phyloP scores from a whole-genome alignment of 306 rosid species.

The Vigna trinervia region DNA sequence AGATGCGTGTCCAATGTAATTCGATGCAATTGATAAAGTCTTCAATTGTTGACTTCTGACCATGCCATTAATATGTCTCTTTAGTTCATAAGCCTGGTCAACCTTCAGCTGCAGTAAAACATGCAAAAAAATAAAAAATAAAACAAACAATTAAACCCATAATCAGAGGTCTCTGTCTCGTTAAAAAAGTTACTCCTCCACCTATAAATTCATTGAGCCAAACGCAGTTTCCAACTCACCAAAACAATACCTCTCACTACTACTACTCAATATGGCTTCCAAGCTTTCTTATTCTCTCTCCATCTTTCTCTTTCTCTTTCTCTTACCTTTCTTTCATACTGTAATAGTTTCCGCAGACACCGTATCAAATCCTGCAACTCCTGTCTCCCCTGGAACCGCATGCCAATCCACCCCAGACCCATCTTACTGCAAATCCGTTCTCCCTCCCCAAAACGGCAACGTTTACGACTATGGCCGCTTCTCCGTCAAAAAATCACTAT shows the following conservation, averaged over 20 bases:
- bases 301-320: constrained; percentile 38
- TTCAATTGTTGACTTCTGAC: constrained; percentile 25
- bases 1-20: background rate
- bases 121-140: background rate
- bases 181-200: background rate
- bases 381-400: constrained; percentile 49
- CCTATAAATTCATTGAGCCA: constrained; percentile 48
- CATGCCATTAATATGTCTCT: background rate
- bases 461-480: constrained; percentile 68
- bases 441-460: constrained; percentile 60
- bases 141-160: background rate
- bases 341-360: constrained; percentile 39
- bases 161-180: background rate
- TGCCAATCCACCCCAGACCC: constrained; percentile 86
- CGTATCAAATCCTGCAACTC: constrained; percentile 36
- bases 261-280: constrained; percentile 41
- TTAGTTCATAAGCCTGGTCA: background rate
- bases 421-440: constrained; percentile 68
- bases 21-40: constrained; percentile 20
- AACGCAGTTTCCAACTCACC: constrained; percentile 21
- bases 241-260: too few relatives aligned
- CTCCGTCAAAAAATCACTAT: constrained; percentile 66
- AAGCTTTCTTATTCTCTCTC: constrained; percentile 37
- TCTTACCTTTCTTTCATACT: constrained; percentile 20
- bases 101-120: constrained; percentile 5